phyloP scores from a whole-genome alignment of 75 land plant genomes.

The Pinus taeda region DNA sequence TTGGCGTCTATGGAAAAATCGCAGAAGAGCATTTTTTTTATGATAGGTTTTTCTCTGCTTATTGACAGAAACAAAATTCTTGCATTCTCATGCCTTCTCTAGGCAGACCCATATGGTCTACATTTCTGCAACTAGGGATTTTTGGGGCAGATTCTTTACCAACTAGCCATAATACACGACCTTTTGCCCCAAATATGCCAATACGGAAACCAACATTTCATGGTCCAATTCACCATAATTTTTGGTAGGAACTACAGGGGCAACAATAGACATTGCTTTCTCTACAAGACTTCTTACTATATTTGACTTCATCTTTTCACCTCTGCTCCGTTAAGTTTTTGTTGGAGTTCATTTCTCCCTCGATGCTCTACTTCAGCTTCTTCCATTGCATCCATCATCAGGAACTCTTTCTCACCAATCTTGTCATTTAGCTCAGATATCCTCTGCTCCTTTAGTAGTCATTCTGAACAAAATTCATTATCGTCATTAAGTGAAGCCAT shows the following conservation, averaged over 20 bases:
- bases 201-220: too few species aligned
- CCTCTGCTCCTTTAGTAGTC: conserved; percentile 26
- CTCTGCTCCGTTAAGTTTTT: conserved; percentile 22
- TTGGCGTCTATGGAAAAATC: too few species aligned
- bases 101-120: too few species aligned
- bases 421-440: conserved; percentile 39
- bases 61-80: too few species aligned
- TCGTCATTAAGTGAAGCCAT: background rate
- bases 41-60: too few species aligned
- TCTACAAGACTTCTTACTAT: conserved; percentile 82
- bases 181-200: too few species aligned
- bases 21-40: too few species aligned
- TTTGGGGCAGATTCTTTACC: too few species aligned
- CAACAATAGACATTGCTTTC: conserved; percentile 94
- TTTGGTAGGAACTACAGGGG: conserved; percentile 94
- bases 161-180: too few species aligned
- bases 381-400: conserved; percentile 19
- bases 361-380: conserved; percentile 22
- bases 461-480: conserved; percentile 13
- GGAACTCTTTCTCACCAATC: conserved; percentile 48
- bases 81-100: too few species aligned
- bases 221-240: conserved; percentile 89
- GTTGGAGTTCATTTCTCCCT: conserved; percentile 44
- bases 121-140: too few species aligned
- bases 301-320: conserved; percentile 36